Evolutionary conservation across 2,329 filamentous ascomycete species (phyloP).

Genomic region (Colletotrichum sojae): DNA sequence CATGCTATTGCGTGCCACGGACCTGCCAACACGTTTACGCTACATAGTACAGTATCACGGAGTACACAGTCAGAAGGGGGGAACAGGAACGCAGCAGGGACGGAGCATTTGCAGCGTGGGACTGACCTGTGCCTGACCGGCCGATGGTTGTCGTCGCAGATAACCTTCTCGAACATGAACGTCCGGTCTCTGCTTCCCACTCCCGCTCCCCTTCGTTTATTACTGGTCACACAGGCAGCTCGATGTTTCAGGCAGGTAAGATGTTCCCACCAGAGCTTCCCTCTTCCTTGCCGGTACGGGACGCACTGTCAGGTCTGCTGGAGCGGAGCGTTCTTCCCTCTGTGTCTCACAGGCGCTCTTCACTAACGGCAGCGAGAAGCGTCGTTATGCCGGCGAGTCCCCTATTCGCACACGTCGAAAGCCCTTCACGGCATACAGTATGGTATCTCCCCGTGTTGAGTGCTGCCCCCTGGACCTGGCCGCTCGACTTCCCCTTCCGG

Average conservation of each 20-base stretch:
- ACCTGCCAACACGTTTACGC: not conserved
- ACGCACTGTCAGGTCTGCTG: no score
- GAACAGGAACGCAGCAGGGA: not conserved
- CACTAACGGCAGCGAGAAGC: not conserved
- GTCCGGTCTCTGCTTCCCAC: conserved; percentile 30
- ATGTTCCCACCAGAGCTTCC: conserved; percentile 38
- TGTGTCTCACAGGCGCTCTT: no score
- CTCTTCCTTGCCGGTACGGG: conserved; percentile 5
- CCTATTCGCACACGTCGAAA: conserved; percentile 3
- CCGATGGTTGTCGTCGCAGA: not conserved
- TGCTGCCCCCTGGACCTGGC: conserved; percentile 1
- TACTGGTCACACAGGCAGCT: conserved; percentile 27
- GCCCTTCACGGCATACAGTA: not conserved
- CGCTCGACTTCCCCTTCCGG: conserved; percentile 12
- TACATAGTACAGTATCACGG: not conserved
- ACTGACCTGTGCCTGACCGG: no score
- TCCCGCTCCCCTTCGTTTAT: conserved; percentile 21
- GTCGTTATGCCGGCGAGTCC: not conserved
- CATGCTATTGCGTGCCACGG: conserved; percentile 1
- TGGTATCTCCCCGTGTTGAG: not conserved
- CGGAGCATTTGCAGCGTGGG: no score
- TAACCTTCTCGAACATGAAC: conserved; percentile 35
- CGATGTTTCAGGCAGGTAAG: conserved; percentile 40
- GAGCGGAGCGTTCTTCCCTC: no score
- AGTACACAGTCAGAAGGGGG: not conserved